Evolutionary conservation across 2,329 filamentous ascomycete species (phyloP).

Genomic region (Sordariomycetes sp.): DNA sequence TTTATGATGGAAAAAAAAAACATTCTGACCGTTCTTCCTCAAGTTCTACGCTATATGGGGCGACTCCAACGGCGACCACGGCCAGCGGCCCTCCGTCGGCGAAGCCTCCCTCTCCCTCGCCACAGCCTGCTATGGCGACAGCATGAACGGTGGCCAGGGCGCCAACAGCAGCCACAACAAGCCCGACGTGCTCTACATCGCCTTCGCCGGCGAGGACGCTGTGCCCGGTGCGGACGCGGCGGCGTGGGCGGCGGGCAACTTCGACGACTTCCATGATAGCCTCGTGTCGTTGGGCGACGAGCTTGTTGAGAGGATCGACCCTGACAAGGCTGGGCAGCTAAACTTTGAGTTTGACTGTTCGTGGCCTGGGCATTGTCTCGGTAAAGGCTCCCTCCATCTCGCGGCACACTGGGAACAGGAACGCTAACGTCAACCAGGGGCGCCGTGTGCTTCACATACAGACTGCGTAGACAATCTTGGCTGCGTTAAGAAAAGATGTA

Average conservation of each 20-base stretch:
- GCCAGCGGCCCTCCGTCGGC: constrained; percentile 36
- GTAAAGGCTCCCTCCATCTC: not conserved
- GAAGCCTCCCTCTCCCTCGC: constrained; percentile 50
- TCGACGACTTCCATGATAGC: constrained; percentile 36
- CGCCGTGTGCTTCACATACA: too few species aligned
- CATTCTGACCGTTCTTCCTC: too few species aligned
- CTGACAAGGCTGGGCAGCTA: not conserved
- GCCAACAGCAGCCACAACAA: constrained; percentile 33
- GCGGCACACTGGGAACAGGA: too few species aligned
- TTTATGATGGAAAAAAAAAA: not conserved
- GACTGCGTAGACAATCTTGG: too few species aligned
- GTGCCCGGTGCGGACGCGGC: constrained; percentile 42
- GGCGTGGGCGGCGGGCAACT: constrained; percentile 38
- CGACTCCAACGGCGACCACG: constrained; percentile 48
- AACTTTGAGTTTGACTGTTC: not conserved
- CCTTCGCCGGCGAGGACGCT: constrained; percentile 42
- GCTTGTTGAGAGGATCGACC: constrained; percentile 29
- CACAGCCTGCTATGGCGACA: constrained; percentile 21
- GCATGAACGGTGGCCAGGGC: constrained; percentile 30
- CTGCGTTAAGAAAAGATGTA: too few species aligned
- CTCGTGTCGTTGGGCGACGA: constrained; percentile 34
- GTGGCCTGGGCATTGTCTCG: not conserved
- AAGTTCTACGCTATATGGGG: constrained; percentile 48
- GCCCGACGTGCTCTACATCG: constrained; percentile 51
- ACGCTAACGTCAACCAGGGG: too few species aligned